phyloP scores from a whole-genome alignment of 176 grass and related monocot genomes.

The Bolboschoenus planiculmis region DNA sequence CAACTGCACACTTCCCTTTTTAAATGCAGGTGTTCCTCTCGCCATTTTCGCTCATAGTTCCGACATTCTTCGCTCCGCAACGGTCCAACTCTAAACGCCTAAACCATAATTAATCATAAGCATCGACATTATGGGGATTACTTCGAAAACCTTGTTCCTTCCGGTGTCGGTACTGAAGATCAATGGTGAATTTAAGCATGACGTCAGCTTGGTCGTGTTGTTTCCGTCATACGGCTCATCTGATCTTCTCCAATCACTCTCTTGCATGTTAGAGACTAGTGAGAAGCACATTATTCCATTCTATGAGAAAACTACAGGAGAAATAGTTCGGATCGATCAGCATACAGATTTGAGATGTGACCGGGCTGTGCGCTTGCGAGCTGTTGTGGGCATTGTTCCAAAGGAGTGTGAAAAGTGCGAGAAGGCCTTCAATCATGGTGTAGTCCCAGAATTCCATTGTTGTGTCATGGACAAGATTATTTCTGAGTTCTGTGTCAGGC shows the following conservation, averaged over 20 bases:
- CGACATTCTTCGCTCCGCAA: too few relatives aligned
- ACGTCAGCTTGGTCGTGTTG: background rate
- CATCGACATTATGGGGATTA: background rate
- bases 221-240: background rate
- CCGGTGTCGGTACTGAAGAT: background rate
- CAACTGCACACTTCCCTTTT: too few relatives aligned
- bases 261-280: background rate
- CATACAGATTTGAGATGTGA: background rate
- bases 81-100: too few relatives aligned
- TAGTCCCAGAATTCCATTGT: background rate
- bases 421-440: background rate
- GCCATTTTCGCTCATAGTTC: too few relatives aligned
- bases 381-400: background rate
- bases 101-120: background rate
- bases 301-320: background rate
- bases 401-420: background rate
- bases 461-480: background rate
- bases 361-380: background rate
- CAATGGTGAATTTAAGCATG: background rate
- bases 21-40: too few relatives aligned
- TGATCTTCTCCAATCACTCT: background rate
- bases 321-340: background rate
- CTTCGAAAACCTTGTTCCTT: background rate
- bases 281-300: background rate
- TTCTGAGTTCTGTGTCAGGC: background rate